A percentile compares a stretch with the other conserved stretches of the same genome.
Conservation (phyloP, 2,329 filamentous ascomycete genomes). For the Stagonosporopsis tanaceti region DNA sequence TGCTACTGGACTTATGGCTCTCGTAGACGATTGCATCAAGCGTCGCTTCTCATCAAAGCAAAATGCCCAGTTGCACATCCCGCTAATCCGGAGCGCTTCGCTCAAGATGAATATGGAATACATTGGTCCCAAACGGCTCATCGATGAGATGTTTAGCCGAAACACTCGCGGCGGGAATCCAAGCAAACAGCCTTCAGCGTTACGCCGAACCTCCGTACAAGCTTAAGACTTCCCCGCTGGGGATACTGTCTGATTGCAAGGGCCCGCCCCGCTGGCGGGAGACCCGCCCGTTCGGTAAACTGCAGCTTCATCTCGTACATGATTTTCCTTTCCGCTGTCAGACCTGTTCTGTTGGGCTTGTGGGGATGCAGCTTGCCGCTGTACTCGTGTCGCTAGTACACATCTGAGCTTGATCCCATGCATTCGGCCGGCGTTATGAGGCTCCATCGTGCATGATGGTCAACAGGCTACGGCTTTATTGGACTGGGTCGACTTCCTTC, state of each 20-base stretch:
- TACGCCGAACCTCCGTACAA: slow-evolving; percentile 31
- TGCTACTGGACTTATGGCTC: slow-evolving; percentile 84
- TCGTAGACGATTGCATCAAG: slow-evolving; percentile 92
- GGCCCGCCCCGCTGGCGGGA: slow-evolving; percentile 21
- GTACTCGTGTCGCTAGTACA: slow-evolving; percentile 22
- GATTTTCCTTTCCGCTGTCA: slow-evolving; percentile 34
- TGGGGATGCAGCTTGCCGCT: slow-evolving; percentile 21
- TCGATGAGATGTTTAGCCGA: slow-evolving; percentile 70
- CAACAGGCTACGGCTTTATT: slow-evolving; percentile 13
- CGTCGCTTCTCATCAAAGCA: slow-evolving; percentile 71
- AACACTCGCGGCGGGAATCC: slow-evolving; percentile 31
- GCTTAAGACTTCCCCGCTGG: slow-evolving; percentile 17
- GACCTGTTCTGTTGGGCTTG: slow-evolving; percentile 32
- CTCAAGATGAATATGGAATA: slow-evolving; percentile 68
- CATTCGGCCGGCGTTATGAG: slow-evolving; percentile 25
- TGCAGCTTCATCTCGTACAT: slow-evolving; percentile 36
- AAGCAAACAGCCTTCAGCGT: slow-evolving; percentile 39
- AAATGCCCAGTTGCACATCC: slow-evolving; percentile 60
- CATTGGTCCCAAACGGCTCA: slow-evolving; percentile 67
- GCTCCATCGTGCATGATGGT: slow-evolving; percentile 27
- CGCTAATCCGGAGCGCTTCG: slow-evolving; percentile 58
- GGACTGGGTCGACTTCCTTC: slow-evolving; percentile 1
- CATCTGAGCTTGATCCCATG: slow-evolving; percentile 19
- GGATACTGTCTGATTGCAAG: slow-evolving; percentile 27
- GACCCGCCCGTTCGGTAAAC: slow-evolving; percentile 26